Evolutionary conservation across 495 filamentous ascomycete genomes (phyloP).

Genomic region (Usnea hakonensis): DNA sequence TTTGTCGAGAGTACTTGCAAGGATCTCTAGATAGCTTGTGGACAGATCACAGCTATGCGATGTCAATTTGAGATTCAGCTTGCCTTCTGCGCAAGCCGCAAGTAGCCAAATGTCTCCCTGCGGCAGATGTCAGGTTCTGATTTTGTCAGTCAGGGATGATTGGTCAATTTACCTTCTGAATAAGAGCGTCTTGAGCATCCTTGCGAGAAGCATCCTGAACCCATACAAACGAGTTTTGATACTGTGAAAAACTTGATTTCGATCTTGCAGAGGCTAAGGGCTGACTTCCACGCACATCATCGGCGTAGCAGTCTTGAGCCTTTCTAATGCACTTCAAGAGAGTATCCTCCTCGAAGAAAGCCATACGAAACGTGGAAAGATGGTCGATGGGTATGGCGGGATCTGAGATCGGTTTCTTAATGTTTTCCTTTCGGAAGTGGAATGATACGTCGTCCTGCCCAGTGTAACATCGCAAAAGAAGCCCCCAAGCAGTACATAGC

Average conservation of each 20-base stretch:
- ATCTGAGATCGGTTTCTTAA: background rate
- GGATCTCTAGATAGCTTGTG: slow-evolving; percentile 12
- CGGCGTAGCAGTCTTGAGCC: background rate
- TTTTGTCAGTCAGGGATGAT: background rate
- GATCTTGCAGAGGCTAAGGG: background rate
- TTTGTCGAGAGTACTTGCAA: slow-evolving; percentile 10
- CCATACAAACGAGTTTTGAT: background rate
- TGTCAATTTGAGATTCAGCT: background rate
- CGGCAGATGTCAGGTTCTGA: background rate
- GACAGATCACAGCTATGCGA: slow-evolving; percentile 8
- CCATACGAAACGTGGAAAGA: background rate
- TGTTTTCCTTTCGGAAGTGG: background rate
- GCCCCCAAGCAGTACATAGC: slow-evolving; percentile 41
- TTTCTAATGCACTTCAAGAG: background rate
- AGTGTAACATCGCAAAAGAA: slow-evolving; percentile 47
- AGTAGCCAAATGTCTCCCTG: slow-evolving; percentile 8
- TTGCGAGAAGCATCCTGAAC: background rate
- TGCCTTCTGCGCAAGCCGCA: background rate
- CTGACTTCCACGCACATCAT: background rate
- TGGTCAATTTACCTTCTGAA: background rate
- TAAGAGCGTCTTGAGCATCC: background rate
- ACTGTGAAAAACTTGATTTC: background rate
- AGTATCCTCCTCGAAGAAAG: background rate
- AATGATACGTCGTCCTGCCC: slow-evolving; percentile 40
- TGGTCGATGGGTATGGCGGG: background rate